Evolutionary conservation across 1,284 basidiomycete species (phyloP).

Genomic region (Cutaneotrichosporon cavernicola): DNA sequence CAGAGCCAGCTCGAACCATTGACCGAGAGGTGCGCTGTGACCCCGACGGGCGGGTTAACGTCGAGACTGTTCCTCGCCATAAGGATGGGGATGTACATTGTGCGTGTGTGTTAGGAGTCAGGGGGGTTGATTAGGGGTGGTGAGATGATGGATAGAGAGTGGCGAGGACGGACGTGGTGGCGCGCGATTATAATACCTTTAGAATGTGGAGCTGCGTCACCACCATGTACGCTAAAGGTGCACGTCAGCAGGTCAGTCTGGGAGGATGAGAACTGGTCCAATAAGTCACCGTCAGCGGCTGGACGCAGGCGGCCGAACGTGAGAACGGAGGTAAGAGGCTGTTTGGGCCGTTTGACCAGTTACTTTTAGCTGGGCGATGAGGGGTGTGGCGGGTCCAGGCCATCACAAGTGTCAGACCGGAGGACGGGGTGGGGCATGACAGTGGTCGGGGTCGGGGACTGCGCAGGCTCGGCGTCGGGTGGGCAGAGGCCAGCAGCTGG

Average conservation of each 20-base stretch:
- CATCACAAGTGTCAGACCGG: too few relatives aligned
- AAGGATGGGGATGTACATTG: background rate
- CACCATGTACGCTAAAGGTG: too few relatives aligned
- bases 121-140: background rate
- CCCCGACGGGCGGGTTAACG: conserved; percentile 30
- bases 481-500: too few relatives aligned
- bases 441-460: background rate
- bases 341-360: too few relatives aligned
- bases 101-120: background rate
- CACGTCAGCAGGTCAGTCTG: too few relatives aligned
- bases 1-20: conserved; percentile 56
- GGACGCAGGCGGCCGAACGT: too few relatives aligned
- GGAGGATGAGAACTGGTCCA: too few relatives aligned
- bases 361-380: too few relatives aligned
- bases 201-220: too few relatives aligned
- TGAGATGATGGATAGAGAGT: background rate
- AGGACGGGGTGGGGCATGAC: background rate
- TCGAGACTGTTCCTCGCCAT: background rate
- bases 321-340: too few relatives aligned
- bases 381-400: too few relatives aligned
- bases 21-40: conserved; percentile 28
- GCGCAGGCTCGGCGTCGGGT: conserved; percentile 1
- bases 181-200: background rate
- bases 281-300: too few relatives aligned
- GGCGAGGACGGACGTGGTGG: background rate